phyloP scores from a whole-genome alignment of 2,329 filamentous ascomycete genomes.

The Pseudogymnoascus pannorum region DNA sequence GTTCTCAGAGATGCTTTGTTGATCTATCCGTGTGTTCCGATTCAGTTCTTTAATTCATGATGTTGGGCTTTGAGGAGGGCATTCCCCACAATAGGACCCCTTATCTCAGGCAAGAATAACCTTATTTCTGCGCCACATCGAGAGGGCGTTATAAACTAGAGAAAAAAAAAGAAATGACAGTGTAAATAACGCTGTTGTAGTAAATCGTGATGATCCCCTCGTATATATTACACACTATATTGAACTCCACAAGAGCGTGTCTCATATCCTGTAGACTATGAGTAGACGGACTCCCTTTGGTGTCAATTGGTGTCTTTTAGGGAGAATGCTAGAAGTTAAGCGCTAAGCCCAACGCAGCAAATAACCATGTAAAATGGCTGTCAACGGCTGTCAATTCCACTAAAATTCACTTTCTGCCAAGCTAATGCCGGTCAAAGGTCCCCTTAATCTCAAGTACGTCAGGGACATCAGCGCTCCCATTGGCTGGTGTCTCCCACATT shows the following conservation, averaged over 20 bases:
- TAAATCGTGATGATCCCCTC: conserved; percentile 1
- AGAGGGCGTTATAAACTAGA: background rate
- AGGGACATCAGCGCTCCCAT: background rate
- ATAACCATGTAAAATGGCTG: conserved; percentile 4
- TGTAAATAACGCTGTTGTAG: background rate
- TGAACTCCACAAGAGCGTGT: background rate
- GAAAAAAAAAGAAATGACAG: background rate
- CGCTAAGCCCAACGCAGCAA: background rate
- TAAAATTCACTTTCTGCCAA: background rate
- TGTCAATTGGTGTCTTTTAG: background rate
- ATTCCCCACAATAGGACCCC: background rate
- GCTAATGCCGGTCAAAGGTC: background rate
- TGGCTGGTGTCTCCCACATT: background rate
- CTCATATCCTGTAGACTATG: background rate
- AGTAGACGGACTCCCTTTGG: background rate
- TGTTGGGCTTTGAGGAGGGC: background rate
- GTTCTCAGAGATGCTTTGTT: too few relatives aligned
- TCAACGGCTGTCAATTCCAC: background rate
- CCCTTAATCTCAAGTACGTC: conserved; percentile 6
- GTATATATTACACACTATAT: conserved; percentile 3
- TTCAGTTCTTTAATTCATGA: too few relatives aligned
- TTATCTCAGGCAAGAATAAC: background rate
- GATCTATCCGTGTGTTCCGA: background rate
- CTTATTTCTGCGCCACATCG: background rate
- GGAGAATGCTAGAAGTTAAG: background rate